Conservation (phyloP, 306 rosid species). For the barrel medic (Medicago truncatula) region MtrunA17r5.0-ANR NC_053045.1:9974001-9974500, state of each 20-base stretch:
- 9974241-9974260: constrained; percentile 30
- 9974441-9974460: too few species aligned
- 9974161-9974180: constrained; percentile 52
- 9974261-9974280: too few species aligned
- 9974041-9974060: constrained; percentile 65
- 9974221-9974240: constrained; percentile 53
- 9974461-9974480: too few species aligned
- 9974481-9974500: too few species aligned
- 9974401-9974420: background rate
- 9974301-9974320: too few species aligned
- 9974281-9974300: too few species aligned
- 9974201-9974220: constrained; percentile 64
- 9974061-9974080: constrained; percentile 57
- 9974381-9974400: background rate
- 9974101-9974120: constrained; percentile 70
- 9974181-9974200: constrained; percentile 57
- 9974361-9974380: too few species aligned
- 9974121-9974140: constrained; percentile 27
- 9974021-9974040: constrained; percentile 52
- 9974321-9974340: too few species aligned
- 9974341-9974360: too few species aligned
- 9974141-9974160: constrained; percentile 27
- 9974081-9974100: constrained; percentile 57
- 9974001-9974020: constrained; percentile 52
- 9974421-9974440: too few species aligned